Evolutionary conservation across 495 filamentous ascomycete genomes (phyloP).

Genomic region (Aspergillus incahuasiensis): DNA sequence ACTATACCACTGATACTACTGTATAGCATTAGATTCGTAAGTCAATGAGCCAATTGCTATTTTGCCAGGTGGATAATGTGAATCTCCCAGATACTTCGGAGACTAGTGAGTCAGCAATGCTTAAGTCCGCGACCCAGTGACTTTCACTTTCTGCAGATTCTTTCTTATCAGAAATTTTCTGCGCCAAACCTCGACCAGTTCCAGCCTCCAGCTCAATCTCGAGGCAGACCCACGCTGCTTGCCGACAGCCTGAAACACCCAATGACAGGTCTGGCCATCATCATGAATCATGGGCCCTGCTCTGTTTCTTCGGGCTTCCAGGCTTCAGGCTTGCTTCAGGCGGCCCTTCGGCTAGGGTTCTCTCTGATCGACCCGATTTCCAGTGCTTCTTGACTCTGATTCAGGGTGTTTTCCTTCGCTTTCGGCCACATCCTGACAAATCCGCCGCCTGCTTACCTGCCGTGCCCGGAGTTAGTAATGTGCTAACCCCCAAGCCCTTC

Average conservation of each 20-base stretch:
- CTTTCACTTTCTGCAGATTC: not conserved
- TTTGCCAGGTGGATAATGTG: too few relatives aligned
- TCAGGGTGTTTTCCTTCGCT: not conserved
- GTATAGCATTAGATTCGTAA: not conserved
- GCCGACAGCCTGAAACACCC: not conserved
- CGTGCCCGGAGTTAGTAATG: conserved; percentile 8
- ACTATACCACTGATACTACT: too few relatives aligned
- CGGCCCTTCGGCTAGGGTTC: not conserved
- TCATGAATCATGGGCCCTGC: not conserved
- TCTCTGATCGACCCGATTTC: not conserved
- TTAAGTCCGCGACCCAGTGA: not conserved
- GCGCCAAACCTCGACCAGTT: not conserved
- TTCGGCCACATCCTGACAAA: conserved; percentile 10
- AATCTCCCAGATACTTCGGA: not conserved
- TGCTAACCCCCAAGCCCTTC: not conserved
- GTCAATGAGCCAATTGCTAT: too few relatives aligned
- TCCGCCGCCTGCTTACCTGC: not conserved
- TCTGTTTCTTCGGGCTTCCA: not conserved
- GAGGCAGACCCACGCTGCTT: not conserved
- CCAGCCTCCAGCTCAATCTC: not conserved
- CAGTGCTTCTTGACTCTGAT: not conserved
- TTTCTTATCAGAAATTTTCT: not conserved
- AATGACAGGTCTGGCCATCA: not conserved
- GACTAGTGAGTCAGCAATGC: not conserved
- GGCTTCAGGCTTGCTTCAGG: not conserved